Evolutionary conservation across 1,284 basidiomycete species (phyloP).

Genomic region (Cutaneotrichosporon sp.): DNA sequence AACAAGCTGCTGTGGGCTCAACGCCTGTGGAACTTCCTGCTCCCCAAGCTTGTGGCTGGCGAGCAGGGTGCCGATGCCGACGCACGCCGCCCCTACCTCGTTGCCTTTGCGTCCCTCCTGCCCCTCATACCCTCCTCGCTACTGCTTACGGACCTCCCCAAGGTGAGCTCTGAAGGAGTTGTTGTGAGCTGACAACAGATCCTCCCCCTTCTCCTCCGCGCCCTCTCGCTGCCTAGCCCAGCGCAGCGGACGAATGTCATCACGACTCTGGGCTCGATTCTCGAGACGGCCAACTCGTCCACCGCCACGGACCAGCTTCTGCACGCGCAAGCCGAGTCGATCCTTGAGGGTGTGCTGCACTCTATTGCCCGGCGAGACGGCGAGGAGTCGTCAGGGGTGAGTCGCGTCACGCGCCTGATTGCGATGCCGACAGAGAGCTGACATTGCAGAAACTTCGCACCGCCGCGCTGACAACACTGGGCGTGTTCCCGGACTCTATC

Average conservation of each 20-base stretch:
- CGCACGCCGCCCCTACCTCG: constrained; percentile 66
- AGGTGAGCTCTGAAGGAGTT: constrained; percentile 58
- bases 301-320: constrained; percentile 56
- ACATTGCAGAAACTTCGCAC: constrained; percentile 61
- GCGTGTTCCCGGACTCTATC: constrained; percentile 69
- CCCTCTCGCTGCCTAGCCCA: constrained; percentile 73
- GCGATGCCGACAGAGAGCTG: neutral
- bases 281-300: constrained; percentile 61
- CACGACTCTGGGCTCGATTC: constrained; percentile 71
- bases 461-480: constrained; percentile 73
- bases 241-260: constrained; percentile 77
- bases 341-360: constrained; percentile 71
- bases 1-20: constrained; percentile 78
- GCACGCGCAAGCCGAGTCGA: constrained; percentile 67
- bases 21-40: constrained; percentile 71
- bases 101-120: constrained; percentile 80
- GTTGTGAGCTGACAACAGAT: constrained; percentile 59
- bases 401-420: constrained; percentile 9
- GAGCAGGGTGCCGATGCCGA: constrained; percentile 46
- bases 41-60: constrained; percentile 73
- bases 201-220: constrained; percentile 83
- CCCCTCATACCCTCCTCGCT: constrained; percentile 75
- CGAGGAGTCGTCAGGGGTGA: constrained; percentile 37
- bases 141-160: constrained; percentile 66
- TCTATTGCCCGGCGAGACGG: constrained; percentile 53